Evolutionary conservation across 2,329 filamentous ascomycete species (phyloP).

Genomic region (Rugonectria rugulosa): DNA sequence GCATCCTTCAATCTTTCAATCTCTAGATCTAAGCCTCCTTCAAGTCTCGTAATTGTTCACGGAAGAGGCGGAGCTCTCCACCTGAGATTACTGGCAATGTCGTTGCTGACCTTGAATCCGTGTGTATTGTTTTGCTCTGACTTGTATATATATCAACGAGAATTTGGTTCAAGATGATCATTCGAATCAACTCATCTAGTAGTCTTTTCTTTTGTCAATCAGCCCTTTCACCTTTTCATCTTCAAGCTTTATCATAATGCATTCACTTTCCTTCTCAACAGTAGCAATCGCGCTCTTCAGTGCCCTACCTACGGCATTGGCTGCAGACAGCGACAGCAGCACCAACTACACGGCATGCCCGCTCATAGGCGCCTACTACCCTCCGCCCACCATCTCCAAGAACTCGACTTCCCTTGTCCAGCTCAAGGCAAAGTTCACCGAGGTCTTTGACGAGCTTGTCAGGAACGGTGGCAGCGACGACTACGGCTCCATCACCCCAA

Average conservation of each 20-base stretch:
- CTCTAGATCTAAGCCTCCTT: neutral
- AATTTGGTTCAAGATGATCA: neutral
- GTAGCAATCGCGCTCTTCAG: neutral
- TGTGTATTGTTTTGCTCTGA: neutral
- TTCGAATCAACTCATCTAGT: neutral
- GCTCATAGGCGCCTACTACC: slow-evolving; percentile 32
- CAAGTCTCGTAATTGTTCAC: neutral
- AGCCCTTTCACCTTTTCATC: neutral
- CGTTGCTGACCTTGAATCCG: neutral
- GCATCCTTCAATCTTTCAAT: neutral
- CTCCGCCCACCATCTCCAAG: slow-evolving; percentile 22
- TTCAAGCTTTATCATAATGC: slow-evolving; percentile 6
- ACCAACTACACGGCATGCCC: slow-evolving; percentile 30
- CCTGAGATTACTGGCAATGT: neutral
- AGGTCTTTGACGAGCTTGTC: slow-evolving; percentile 25
- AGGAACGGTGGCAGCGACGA: slow-evolving; percentile 24
- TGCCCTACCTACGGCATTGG: neutral
- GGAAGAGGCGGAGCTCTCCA: neutral
- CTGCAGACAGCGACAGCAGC: slow-evolving; percentile 2
- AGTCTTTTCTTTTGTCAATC: neutral
- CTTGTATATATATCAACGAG: neutral
- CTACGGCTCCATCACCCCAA: slow-evolving; percentile 23
- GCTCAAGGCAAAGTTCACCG: slow-evolving; percentile 10
- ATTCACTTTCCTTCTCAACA: neutral
- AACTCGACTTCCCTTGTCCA: neutral